Evolutionary conservation across 2,329 filamentous ascomycete species (phyloP).

Genomic region (Cladophialophora immunda): DNA sequence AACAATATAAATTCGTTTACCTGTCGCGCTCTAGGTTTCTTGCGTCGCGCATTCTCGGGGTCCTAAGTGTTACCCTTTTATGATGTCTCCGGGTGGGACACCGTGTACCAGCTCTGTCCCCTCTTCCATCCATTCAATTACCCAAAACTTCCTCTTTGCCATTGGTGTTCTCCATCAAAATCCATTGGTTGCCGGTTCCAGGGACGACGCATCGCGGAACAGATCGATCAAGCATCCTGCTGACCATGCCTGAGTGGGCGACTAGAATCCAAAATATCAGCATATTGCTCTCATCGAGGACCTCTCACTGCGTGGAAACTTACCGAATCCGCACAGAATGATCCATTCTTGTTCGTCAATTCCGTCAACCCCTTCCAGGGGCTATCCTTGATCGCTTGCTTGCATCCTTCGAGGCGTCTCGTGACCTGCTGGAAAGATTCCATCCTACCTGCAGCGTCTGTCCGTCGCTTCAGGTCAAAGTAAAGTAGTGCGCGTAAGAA

Average conservation of each 20-base stretch:
- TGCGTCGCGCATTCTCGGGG: background rate
- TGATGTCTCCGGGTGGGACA: background rate
- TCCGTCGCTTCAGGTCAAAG: constrained; percentile 81
- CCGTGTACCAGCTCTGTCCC: background rate
- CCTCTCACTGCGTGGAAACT: constrained; percentile 49
- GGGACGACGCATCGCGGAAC: constrained; percentile 79
- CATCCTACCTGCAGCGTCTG: constrained; percentile 71
- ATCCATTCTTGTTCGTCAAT: constrained; percentile 88
- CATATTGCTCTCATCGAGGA: background rate
- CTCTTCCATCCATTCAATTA: constrained; percentile 5
- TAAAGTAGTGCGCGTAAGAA: constrained; percentile 90
- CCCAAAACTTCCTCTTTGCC: background rate
- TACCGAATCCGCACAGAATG: constrained; percentile 86
- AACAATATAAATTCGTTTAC: background rate
- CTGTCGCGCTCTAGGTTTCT: constrained; percentile 3
- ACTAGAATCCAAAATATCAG: constrained; percentile 58
- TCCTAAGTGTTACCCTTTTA: constrained; percentile 3
- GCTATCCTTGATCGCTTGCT: constrained; percentile 80
- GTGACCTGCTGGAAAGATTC: constrained; percentile 97
- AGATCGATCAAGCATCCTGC: constrained; percentile 93
- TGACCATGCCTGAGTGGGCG: constrained; percentile 96
- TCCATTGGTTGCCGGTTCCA: constrained; percentile 28
- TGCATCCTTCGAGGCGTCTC: constrained; percentile 80
- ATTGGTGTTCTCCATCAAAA: constrained; percentile 4
- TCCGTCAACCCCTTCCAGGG: constrained; percentile 92